Conservation (phyloP, 345 rosid species). For the Eucalyptus tenuipes region DNA sequence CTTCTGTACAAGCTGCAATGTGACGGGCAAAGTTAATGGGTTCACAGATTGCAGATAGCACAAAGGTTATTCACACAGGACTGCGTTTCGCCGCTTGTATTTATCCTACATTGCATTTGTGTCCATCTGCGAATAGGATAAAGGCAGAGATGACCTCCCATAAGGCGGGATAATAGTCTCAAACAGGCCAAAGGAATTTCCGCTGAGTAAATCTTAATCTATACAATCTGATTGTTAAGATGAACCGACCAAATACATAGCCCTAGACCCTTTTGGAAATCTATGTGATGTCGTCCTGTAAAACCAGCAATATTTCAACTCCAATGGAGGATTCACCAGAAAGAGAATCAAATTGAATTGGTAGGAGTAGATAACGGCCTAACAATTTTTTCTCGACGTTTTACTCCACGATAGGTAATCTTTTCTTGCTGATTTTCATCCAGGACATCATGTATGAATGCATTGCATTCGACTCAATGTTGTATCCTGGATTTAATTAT, state of each 20-base stretch:
- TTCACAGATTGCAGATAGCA: neutral
- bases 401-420: neutral
- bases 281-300: neutral
- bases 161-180: neutral
- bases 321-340: neutral
- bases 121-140: neutral
- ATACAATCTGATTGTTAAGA: neutral
- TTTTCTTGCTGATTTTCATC: neutral
- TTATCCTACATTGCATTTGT: neutral
- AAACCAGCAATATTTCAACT: neutral
- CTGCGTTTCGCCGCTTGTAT: neutral
- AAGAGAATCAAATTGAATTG: neutral
- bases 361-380: neutral
- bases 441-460: neutral
- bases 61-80: neutral
- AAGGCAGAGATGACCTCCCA: neutral
- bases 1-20: neutral
- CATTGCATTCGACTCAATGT: neutral
- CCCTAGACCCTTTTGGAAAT: neutral
- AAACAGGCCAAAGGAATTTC: neutral
- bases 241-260: neutral
- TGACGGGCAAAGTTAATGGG: neutral
- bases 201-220: neutral
- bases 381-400: neutral
- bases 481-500: neutral